Evolutionary conservation across 2,329 filamentous ascomycete genomes (phyloP), one percentile per base, ranked within the genome.

Genomic region (Cladosporium austrohemisphaericum): DNA sequence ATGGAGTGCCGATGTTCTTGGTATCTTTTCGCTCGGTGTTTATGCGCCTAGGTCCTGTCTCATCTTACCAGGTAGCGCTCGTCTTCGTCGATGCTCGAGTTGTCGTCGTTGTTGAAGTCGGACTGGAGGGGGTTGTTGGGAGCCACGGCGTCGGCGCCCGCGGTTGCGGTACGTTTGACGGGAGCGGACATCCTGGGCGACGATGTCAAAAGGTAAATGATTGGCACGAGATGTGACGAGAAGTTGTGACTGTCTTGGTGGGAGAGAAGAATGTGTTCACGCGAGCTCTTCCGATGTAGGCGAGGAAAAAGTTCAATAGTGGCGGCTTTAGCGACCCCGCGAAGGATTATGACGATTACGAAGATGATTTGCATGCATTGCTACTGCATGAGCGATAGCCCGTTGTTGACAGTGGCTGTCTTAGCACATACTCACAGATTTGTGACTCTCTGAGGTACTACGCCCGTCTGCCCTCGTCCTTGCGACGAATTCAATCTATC

Each of bases 11-110:
- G 20, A 49, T 49, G 36, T 41, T 20, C 36, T 9, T 49, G 36
- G 38, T 41, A 41, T 41, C 36, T 11, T 41, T 10, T 29, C 36
- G n/a, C 28, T 25, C 18, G 13, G 26, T 31, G 44, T 33, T 38
- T 22, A 22, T 47, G 44, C 44, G 44, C 44, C 44, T 47, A 38
- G 44, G 33, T 47, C 44, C 44, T 38, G 33, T 22, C 33, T 45
- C 26, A 54, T 55, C 64, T 60, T 65, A 68, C 65, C 65, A 68
- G 51, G 54, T 65, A 66, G 33, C 60, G 63, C 44, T 68, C 65
- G 48, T 68, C 65, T 14, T 60, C 51, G 53, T 67, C 63, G 50
- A 66, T 60, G 60, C 59, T 67, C 29, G 52, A 57, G 36, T 59
- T 58, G 40, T 59, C 54, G 32, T 48, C 49, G 51, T 51, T 50